Conservation (phyloP, 1,139 yeast species). For the Taphrina communis region DNA sequence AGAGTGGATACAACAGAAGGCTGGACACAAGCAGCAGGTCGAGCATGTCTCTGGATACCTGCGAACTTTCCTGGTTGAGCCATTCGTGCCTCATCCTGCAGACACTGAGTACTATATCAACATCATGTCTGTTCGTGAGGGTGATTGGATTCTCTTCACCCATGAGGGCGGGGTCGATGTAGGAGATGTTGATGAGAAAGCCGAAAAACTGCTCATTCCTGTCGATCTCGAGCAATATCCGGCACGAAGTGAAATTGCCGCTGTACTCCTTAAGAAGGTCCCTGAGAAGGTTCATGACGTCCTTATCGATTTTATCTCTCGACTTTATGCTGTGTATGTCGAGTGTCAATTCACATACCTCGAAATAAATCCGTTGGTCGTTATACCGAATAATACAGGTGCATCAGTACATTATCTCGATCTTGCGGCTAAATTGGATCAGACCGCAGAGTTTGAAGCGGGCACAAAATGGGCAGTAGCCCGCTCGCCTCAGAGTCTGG, state of each 20-base stretch:
- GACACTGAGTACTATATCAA: constrained; percentile 58
- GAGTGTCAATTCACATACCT: constrained; percentile 58
- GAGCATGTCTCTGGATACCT: constrained; percentile 55
- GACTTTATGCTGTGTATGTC: constrained; percentile 58
- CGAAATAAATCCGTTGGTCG: constrained; percentile 58
- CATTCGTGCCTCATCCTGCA: constrained; percentile 58
- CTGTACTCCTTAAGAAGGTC: constrained; percentile 53
- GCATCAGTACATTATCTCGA: constrained; percentile 58
- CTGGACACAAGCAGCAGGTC: constrained; percentile 54
- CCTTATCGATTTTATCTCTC: constrained; percentile 56
- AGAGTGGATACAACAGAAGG: constrained; percentile 56
- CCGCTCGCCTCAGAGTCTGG: constrained; percentile 56
- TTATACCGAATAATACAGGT: constrained; percentile 54
- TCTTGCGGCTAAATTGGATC: constrained; percentile 58
- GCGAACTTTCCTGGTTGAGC: constrained; percentile 57
- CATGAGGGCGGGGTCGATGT: constrained; percentile 61
- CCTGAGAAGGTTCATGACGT: constrained; percentile 55
- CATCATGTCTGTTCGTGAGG: constrained; percentile 58
- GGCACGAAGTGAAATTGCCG: constrained; percentile 52
- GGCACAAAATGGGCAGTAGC: constrained; percentile 60
- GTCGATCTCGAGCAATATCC: constrained; percentile 57
- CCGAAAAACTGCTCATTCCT: constrained; percentile 56
- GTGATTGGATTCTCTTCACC: constrained; percentile 58
- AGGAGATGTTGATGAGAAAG: constrained; percentile 59
- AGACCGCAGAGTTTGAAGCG: constrained; percentile 59